Percentiles rank a stretch among this genome's conserved stretches.
phyloP scores from a whole-genome alignment of 768 basidiomycete species.

The Artomyces pyxidatus region DNA sequence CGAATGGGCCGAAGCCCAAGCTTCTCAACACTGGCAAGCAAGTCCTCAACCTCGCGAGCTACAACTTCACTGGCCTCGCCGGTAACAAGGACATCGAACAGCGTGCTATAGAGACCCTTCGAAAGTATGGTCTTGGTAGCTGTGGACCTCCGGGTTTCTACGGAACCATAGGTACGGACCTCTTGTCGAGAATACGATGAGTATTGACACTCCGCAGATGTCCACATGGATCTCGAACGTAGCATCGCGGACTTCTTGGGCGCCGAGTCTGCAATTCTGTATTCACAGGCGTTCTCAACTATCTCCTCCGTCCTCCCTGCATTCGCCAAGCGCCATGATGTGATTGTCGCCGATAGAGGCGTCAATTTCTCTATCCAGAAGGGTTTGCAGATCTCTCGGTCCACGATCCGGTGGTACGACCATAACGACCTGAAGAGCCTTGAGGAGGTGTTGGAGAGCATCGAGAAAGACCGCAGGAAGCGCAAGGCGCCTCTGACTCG shows the following conservation, averaged over 20 bases:
- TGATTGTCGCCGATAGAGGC: slow-evolving; percentile 97
- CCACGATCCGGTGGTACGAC: slow-evolving; percentile 90
- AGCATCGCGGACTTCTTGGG: slow-evolving; percentile 89
- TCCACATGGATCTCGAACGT: slow-evolving; percentile 83
- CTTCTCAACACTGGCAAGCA: slow-evolving; percentile 64
- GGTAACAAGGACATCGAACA: slow-evolving; percentile 86
- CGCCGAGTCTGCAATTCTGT: slow-evolving; percentile 82
- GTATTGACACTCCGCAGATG: slow-evolving; percentile 44
- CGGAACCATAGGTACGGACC: slow-evolving; percentile 79
- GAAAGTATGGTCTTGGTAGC: slow-evolving; percentile 87
- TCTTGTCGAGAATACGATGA: background rate
- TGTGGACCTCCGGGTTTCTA: slow-evolving; percentile 98
- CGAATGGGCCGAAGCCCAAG: slow-evolving; percentile 78
- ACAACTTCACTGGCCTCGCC: slow-evolving; percentile 87
- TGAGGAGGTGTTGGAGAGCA: slow-evolving; percentile 74
- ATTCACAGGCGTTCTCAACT: slow-evolving; percentile 89
- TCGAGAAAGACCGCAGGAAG: slow-evolving; percentile 87
- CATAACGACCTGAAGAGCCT: slow-evolving; percentile 91
- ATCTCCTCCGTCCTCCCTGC: slow-evolving; percentile 93
- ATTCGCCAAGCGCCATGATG: slow-evolving; percentile 94
- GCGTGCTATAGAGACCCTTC: slow-evolving; percentile 72
- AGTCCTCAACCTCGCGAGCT: slow-evolving; percentile 78
- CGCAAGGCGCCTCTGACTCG: slow-evolving; percentile 75
- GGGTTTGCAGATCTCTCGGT: slow-evolving; percentile 89
- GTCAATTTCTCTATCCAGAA: slow-evolving; percentile 94